Evolutionary conservation across 345 rosid genomes (phyloP).

Genomic region (Lepidium aucheri): DNA sequence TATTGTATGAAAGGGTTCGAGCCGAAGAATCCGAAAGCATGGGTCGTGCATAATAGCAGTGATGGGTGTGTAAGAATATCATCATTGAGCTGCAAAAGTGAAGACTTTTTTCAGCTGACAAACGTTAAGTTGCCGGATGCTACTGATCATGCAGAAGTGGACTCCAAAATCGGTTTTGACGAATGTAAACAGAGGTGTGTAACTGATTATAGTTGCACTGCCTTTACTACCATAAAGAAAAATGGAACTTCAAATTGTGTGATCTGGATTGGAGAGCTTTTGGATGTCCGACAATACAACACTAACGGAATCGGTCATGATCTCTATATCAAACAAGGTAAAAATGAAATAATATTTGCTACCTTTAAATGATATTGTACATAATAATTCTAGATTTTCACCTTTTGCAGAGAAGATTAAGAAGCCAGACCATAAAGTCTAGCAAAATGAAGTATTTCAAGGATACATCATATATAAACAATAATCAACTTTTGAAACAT

Average conservation of each 20-base stretch:
- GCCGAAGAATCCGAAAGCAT: conserved; percentile 38
- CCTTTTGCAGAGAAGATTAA: too few relatives aligned
- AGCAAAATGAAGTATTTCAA: too few relatives aligned
- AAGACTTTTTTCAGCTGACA: conserved; percentile 37
- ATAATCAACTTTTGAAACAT: too few relatives aligned
- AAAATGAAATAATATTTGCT: too few relatives aligned
- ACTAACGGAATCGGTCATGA: too few relatives aligned
- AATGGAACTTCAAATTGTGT: not conserved
- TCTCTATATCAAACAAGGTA: too few relatives aligned
- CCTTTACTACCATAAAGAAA: not conserved
- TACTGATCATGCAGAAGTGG: not conserved
- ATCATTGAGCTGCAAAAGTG: conserved; percentile 29
- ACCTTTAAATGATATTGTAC: too few relatives aligned
- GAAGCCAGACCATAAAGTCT: too few relatives aligned
- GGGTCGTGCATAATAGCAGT: conserved; percentile 37
- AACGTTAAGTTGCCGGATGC: conserved; percentile 52
- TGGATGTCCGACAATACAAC: not conserved
- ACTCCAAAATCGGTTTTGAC: too few relatives aligned
- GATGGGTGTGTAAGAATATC: conserved; percentile 53
- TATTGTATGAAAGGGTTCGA: conserved; percentile 31
- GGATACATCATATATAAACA: too few relatives aligned
- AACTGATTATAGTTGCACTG: not conserved
- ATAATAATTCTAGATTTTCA: too few relatives aligned
- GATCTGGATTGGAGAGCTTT: not conserved
- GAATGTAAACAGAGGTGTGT: too few relatives aligned